phyloP scores from a whole-genome alignment of 441 rosid genomes.

The Brassica balearica region DNA sequence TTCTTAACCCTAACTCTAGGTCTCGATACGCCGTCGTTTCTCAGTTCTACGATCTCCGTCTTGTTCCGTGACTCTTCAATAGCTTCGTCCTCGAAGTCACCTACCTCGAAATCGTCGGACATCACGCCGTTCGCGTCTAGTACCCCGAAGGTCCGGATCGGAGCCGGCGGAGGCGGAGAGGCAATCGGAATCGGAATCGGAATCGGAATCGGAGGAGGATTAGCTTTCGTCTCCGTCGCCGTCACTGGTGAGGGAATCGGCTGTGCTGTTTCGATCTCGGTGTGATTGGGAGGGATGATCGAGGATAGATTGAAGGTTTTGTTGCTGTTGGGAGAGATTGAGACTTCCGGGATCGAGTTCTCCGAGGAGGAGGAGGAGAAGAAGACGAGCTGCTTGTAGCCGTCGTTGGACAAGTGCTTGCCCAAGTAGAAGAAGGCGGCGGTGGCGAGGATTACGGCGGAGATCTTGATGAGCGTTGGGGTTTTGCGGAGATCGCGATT shows the following conservation, averaged over 20 bases:
- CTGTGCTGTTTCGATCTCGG: constrained; percentile 21
- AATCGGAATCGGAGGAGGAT: constrained; percentile 11
- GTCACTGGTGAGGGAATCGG: constrained; percentile 33
- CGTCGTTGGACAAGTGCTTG: constrained; percentile 77
- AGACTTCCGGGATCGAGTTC: constrained; percentile 45
- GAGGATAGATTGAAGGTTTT: constrained; percentile 55
- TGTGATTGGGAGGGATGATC: constrained; percentile 41
- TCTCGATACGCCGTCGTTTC: constrained; percentile 36
- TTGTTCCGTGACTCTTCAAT: constrained; percentile 71
- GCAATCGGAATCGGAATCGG: constrained; percentile 37
- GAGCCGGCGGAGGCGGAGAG: constrained; percentile 47
- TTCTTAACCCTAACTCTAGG: constrained; percentile 50
- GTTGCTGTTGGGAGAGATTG: constrained; percentile 69
- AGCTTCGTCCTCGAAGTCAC: constrained; percentile 69
- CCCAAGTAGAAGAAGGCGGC: constrained; percentile 84
- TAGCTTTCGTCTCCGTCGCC: constrained; percentile 26
- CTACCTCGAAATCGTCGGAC: constrained; percentile 84
- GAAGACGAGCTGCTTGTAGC: constrained; percentile 71
- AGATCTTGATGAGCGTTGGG: constrained; percentile 57
- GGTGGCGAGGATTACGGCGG: constrained; percentile 60
- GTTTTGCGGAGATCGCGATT: constrained; percentile 57
- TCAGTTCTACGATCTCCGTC: constrained; percentile 44
- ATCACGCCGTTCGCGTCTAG: constrained; percentile 86
- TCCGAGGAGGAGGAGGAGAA: constrained; percentile 54
- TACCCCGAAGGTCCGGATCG: constrained; percentile 64